Base-by-base conservation (phyloP, 2,329 filamentous ascomycete genomes). In the Diplocarpon rosae region DNA sequence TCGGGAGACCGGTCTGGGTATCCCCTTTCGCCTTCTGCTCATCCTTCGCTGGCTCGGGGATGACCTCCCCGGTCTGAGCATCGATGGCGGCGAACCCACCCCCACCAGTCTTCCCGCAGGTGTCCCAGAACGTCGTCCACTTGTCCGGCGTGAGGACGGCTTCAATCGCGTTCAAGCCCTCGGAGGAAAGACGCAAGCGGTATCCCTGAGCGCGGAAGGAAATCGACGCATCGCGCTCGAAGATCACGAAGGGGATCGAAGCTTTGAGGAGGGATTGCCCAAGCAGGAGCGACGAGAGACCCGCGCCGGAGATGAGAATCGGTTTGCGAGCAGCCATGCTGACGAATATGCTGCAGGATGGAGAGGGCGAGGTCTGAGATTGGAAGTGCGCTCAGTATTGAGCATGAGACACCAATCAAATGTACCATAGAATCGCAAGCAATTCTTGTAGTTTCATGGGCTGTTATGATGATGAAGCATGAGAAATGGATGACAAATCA, bases 181-280 rank as follows among this genome's bases (percentile, higher is more conserved):
- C 67, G 0, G 59, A 42, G 0, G 74, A 78, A 2, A 81, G 66
- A 11, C 77, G 72, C 6, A 80, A 64, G 2, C 77, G 64, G 60
- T 82, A 81, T 0, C 78, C 78, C 56, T 82, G 78, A 0, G 71
- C 75, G 36, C 78, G 76, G 52, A 76, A 78, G 1, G 66, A 57
- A n/a, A 70, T 60, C 2, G 63, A 67, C n/a, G 61, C 60, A 50
- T 72, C 69, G 13, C 67, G 63, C 54, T 68, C 65, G 49, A 62
- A 68, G 24, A 68, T 53, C 5, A 55, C 46, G 52, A 66, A 67
- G 2, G 65, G 65, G 16, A 67, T 66, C 0, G 48, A 51, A 27
- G 56, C 55, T 2, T 58, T 55, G 11, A 52, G 57, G 13, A 68
- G 59, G 7, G 60, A 60, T 42, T 63, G 63, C 4, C 58, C 65